Conservation (phyloP, 345 rosid species). For the Aegle marmelos region DNA sequence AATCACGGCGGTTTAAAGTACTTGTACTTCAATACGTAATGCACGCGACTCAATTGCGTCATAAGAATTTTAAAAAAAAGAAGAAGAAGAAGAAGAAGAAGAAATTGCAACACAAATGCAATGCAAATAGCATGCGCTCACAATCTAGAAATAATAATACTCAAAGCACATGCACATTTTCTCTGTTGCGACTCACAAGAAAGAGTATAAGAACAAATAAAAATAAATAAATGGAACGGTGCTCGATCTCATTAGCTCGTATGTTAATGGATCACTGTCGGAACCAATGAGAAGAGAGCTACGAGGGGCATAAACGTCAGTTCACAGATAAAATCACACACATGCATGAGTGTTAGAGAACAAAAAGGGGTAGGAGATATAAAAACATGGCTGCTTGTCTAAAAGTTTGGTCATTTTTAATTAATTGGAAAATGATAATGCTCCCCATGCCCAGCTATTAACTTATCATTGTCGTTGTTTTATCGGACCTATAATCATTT, state of each 20-base stretch:
- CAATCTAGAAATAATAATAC: neutral
- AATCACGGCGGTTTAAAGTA: too few species aligned
- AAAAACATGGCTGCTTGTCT: neutral
- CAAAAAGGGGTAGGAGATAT: neutral
- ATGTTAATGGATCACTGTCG: neutral
- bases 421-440: conserved; percentile 12
- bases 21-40: neutral
- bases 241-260: neutral
- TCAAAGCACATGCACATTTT: neutral
- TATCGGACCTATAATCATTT: neutral
- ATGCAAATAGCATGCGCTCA: neutral
- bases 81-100: neutral
- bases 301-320: neutral
- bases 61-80: too few species aligned
- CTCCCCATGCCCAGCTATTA: conserved; percentile 21
- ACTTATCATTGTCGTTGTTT: neutral
- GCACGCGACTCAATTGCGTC: neutral
- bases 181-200: neutral
- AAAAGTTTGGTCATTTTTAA: neutral
- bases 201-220: neutral
- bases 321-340: neutral
- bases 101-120: too few species aligned
- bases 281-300: neutral
- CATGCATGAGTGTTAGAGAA: neutral
- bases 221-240: neutral